phyloP scores from a whole-genome alignment of 2,329 filamentous ascomycete species.

The Cladosporium velox region DNA sequence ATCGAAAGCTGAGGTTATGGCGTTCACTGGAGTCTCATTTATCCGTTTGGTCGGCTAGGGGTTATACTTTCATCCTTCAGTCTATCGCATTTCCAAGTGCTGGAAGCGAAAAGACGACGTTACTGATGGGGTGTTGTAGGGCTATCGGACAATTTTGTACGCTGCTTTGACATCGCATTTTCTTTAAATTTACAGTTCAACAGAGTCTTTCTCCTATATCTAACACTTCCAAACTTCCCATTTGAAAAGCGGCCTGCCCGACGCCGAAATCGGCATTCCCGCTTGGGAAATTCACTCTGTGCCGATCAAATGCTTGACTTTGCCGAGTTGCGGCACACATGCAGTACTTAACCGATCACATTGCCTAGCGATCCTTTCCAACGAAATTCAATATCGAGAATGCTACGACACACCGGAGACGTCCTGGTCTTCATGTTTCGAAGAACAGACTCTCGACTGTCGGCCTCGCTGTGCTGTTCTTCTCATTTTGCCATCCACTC shows the following conservation, averaged over 20 bases:
- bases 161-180: not conserved
- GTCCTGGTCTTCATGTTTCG: not conserved
- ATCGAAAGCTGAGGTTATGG: conserved; percentile 20
- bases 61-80: not conserved
- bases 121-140: not conserved
- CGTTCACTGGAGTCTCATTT: conserved; percentile 5
- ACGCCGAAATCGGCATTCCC: not conserved
- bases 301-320: conserved; percentile 7
- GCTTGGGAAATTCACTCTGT: not conserved
- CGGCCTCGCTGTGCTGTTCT: not conserved
- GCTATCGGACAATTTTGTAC: not conserved
- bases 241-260: not conserved
- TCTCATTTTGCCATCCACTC: not conserved
- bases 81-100: conserved; percentile 27
- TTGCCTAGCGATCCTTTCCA: not conserved
- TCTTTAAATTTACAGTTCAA: not conserved
- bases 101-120: conserved; percentile 24
- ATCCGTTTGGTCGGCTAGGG: not conserved
- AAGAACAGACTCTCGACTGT: not conserved
- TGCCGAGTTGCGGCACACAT: conserved; percentile 9
- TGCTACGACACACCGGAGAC: not conserved
- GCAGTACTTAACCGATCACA: not conserved
- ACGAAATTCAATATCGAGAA: not conserved
- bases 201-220: not conserved
- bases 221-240: not conserved